Evolutionary conservation across 768 basidiomycete genomes (phyloP).

Genomic region (Leccinum incarnatum): DNA sequence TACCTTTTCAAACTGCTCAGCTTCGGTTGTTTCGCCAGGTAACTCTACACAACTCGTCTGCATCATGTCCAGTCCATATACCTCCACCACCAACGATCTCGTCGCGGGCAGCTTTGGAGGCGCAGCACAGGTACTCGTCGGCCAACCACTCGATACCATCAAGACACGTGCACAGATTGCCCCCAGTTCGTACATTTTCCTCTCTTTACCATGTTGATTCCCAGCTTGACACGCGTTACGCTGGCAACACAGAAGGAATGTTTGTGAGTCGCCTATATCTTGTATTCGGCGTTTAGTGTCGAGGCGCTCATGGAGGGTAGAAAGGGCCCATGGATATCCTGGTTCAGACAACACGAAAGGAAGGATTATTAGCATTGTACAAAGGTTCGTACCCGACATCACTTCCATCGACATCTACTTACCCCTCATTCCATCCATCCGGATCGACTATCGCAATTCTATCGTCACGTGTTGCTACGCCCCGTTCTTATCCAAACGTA

Average conservation of each 20-base stretch:
- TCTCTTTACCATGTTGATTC: not conserved
- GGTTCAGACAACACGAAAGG: slow-evolving; percentile 72
- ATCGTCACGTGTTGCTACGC: not conserved
- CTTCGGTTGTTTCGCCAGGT: not conserved
- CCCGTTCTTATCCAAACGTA: not conserved
- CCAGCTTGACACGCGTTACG: not conserved
- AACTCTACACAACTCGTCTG: not conserved
- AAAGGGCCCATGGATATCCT: slow-evolving; percentile 95
- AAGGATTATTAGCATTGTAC: slow-evolving; percentile 92
- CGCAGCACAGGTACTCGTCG: slow-evolving; percentile 94
- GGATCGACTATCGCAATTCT: not conserved
- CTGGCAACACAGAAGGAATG: slow-evolving; percentile 61
- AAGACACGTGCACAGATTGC: slow-evolving; percentile 89
- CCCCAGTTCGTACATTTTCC: slow-evolving; percentile 52
- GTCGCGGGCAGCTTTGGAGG: slow-evolving; percentile 88
- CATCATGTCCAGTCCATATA: slow-evolving; percentile 26
- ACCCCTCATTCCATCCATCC: not conserved
- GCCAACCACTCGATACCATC: slow-evolving; percentile 86
- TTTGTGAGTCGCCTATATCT: slow-evolving; percentile 65
- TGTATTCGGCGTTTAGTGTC: not conserved
- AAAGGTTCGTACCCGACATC: slow-evolving; percentile 58
- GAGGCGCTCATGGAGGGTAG: slow-evolving; percentile 35
- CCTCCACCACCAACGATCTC: slow-evolving; percentile 76
- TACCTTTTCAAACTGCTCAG: not conserved
- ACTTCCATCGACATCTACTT: not conserved